Conservation (phyloP, 2,329 filamentous ascomycete genomes). For the Thielaviopsis euricoi region DNA sequence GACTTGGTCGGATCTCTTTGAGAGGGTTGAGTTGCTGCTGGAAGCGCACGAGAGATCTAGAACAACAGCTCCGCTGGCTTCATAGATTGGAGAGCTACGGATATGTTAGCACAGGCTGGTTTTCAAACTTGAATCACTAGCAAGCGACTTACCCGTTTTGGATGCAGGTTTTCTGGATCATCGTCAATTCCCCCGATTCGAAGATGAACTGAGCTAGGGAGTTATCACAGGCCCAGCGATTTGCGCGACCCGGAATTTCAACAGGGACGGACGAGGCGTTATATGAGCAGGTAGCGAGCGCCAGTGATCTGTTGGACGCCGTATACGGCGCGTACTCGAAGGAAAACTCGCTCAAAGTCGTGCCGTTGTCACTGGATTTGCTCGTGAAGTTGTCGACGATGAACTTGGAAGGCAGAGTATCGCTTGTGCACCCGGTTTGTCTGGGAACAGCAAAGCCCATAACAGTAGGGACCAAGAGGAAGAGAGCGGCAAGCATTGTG, state of each 20-base stretch:
- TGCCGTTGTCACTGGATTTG: slow-evolving; percentile 20
- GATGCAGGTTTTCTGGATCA: slow-evolving; percentile 29
- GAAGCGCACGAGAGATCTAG: slow-evolving; percentile 11
- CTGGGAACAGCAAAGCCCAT: slow-evolving; percentile 4
- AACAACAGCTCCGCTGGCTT: slow-evolving; percentile 12
- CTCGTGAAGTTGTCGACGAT: slow-evolving; percentile 23
- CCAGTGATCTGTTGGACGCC: slow-evolving; percentile 18
- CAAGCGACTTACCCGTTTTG: slow-evolving; percentile 20
- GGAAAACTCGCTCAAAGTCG: slow-evolving; percentile 22
- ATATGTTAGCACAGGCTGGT: background rate
- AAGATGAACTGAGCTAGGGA: slow-evolving; percentile 27
- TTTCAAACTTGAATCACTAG: background rate
- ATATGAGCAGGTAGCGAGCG: slow-evolving; percentile 26
- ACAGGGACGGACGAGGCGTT: slow-evolving; percentile 26
- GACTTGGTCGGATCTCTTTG: background rate
- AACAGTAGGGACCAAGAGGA: slow-evolving; percentile 11
- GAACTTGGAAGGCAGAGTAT: slow-evolving; percentile 24
- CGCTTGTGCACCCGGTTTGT: slow-evolving; percentile 14
- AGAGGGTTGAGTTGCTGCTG: background rate
- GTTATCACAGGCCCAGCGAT: slow-evolving; percentile 28
- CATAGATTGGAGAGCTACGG: slow-evolving; percentile 10
- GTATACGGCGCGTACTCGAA: slow-evolving; percentile 20
- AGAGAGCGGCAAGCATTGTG: slow-evolving; percentile 11
- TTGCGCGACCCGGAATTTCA: slow-evolving; percentile 17
- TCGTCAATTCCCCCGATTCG: slow-evolving; percentile 20